Base-by-base conservation (phyloP, 2,329 filamentous ascomycete genomes). In the Thermoascus crustaceus region DNA sequence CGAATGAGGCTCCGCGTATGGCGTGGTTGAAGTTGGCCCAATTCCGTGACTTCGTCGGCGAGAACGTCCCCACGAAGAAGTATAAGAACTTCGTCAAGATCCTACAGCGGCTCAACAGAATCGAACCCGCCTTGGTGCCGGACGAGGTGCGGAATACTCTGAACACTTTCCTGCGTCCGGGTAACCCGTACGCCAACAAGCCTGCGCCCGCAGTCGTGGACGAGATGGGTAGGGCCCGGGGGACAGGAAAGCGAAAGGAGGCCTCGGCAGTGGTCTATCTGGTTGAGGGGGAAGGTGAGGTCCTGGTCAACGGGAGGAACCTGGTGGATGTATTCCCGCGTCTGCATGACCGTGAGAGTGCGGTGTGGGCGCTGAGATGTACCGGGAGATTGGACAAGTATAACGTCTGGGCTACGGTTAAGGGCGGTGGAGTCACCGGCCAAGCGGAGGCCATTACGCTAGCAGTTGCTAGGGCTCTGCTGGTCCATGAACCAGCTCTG, bases 391-490 rank as follows among this genome's bases (percentile, higher is more conserved):
- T 94, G 45, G 87, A 94, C 70, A 96, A 95, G 63, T 98, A 98
- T 71, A 98, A 98, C 54, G 78, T 95, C 3, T 98, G 86, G 80
- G 88, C 81, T 35, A 65, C 84, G 32, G 85, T 87, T 3, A 72
- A 75, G 40, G 91, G 91, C 37, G 91, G 91, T 47, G 91, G 91
- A 50, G 82, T 84, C 31, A 98, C 91, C 32, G 91, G 91, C 2
- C 93, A 98, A 64, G 89, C 91, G 5, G 91, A 98, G 64, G 88
- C 91, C 21, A 75, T 96, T 53, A 93, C 89, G 26, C 64, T 98
- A 64, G 91, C 85, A 13, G 75, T 96, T 56, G 83, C 84, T 38
- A 91, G 89, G 63, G 89, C 85, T 14, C 67, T 98, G 58, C 60
- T 94, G 60, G 80, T 85, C 45, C 91, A 98, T 58, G 91, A 98